phyloP scores from a whole-genome alignment of 352 stramenopile species.

The Phytophthora cactorum region DNA sequence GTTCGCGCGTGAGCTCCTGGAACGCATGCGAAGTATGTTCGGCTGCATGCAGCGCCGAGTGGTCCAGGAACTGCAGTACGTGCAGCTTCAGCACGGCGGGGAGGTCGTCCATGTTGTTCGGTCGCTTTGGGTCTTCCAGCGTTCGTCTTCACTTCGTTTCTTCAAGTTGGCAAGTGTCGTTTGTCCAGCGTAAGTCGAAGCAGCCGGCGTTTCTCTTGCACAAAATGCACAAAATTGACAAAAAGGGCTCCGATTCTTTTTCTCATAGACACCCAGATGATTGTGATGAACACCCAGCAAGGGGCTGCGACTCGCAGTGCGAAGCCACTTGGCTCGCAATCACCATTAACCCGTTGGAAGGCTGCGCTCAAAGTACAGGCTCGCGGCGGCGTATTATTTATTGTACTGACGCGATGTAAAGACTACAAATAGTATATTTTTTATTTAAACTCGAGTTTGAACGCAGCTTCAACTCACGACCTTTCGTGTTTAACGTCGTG shows the following conservation, averaged over 20 bases:
- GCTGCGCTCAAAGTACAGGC: too few relatives aligned
- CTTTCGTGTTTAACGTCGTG: constrained; percentile 3
- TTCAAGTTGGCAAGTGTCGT: constrained; percentile 41
- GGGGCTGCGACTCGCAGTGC: background rate
- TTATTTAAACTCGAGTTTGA: background rate
- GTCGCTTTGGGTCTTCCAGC: constrained; percentile 3
- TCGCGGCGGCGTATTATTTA: too few relatives aligned
- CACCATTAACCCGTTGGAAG: too few relatives aligned
- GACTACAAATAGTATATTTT: background rate
- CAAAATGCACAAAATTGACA: constrained; percentile 7
- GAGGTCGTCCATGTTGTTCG: constrained; percentile 41
- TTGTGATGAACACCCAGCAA: constrained; percentile 17
- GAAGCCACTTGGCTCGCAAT: background rate
- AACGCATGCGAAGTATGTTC: constrained; percentile 48
- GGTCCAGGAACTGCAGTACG: constrained; percentile 65
- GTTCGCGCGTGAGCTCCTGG: constrained; percentile 43
- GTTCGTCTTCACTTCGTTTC: constrained; percentile 11
- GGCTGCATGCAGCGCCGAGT: constrained; percentile 55
- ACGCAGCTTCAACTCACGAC: constrained; percentile 11
- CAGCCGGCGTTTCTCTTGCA: constrained; percentile 2
- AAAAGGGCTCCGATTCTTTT: constrained; percentile 4
- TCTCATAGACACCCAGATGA: constrained; percentile 20
- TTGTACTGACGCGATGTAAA: too few relatives aligned
- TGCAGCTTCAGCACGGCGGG: constrained; percentile 53
- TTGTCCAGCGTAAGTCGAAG: constrained; percentile 8